Percentiles rank a stretch among this genome's conserved stretches.
phyloP scores from a whole-genome alignment of 495 filamentous ascomycete species.

The Talaromyces ruber region DNA sequence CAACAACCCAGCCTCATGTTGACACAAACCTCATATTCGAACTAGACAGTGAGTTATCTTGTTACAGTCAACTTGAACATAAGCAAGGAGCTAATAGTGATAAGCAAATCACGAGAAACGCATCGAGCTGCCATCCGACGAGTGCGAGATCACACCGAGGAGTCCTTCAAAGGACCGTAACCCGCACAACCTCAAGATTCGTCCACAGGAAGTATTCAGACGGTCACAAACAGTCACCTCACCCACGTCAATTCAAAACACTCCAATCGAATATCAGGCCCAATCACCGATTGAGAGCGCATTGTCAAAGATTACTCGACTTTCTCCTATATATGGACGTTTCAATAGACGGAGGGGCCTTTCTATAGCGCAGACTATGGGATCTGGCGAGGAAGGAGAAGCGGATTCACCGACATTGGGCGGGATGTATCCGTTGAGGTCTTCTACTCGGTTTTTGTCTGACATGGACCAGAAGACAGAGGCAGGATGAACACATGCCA shows the following conservation, averaged over 20 bases:
- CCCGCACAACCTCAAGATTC: not conserved
- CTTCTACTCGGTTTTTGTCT: not conserved
- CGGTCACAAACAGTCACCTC: not conserved
- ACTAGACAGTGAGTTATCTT: not conserved
- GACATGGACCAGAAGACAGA: not conserved
- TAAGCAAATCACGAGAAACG: not conserved
- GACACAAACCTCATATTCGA: not conserved
- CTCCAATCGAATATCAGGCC: not conserved
- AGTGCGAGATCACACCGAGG: not conserved
- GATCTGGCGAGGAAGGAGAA: not conserved
- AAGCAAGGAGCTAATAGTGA: not conserved
- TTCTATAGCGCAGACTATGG: not conserved
- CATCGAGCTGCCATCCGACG: not conserved
- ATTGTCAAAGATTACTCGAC: not conserved
- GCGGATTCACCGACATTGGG: not conserved
- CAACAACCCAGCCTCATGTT: not conserved
- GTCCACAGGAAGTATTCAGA: not conserved
- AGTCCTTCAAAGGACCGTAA: not conserved
- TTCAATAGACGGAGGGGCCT: not conserved
- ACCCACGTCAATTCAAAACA: not conserved
- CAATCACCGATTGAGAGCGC: not conserved
- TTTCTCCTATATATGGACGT: not conserved
- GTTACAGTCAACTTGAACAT: not conserved
- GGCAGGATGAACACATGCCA: not conserved
- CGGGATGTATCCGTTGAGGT: not conserved